A percentile compares a stretch with the other conserved stretches of the same genome.
phyloP scores from a whole-genome alignment of 805 yeast genomes.

The Pichia occidentalis region DNA sequence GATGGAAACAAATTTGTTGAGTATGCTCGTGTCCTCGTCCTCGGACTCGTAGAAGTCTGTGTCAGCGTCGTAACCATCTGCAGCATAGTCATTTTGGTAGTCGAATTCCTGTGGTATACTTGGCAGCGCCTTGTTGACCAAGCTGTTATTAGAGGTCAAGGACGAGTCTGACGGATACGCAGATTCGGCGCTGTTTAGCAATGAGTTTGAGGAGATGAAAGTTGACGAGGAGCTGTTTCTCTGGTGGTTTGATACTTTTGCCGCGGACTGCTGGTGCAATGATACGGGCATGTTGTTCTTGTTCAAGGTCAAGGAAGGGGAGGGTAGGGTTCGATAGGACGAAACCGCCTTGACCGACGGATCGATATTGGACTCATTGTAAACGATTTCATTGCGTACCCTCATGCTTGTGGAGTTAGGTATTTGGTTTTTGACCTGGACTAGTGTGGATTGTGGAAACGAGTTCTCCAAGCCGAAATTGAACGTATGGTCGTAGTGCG shows the following conservation, averaged over 20 bases:
- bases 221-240: too few relatives aligned
- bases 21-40: too few relatives aligned
- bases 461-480: conserved; percentile 22
- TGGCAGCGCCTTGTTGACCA: conserved; percentile 5
- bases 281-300: too few relatives aligned
- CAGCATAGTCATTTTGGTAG: not conserved
- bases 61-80: not conserved
- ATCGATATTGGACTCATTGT: conserved; percentile 11
- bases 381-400: not conserved
- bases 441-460: conserved; percentile 16
- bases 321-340: conserved; percentile 29
- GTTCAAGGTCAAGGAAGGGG: too few relatives aligned
- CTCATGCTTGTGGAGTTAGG: not conserved
- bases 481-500: conserved; percentile 27
- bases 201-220: too few relatives aligned
- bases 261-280: too few relatives aligned
- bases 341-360: conserved; percentile 23
- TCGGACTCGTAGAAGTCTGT: not conserved
- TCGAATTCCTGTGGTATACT: conserved; percentile 7
- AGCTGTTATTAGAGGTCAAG: conserved; percentile 4
- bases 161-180: conserved; percentile 8
- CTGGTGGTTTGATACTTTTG: too few relatives aligned
- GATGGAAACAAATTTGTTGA: conserved; percentile 4
- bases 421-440: not conserved
- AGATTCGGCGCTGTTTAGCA: too few relatives aligned